Conservation (phyloP, 2,329 filamentous ascomycete genomes). For the Rutstroemia sp. region DNA sequence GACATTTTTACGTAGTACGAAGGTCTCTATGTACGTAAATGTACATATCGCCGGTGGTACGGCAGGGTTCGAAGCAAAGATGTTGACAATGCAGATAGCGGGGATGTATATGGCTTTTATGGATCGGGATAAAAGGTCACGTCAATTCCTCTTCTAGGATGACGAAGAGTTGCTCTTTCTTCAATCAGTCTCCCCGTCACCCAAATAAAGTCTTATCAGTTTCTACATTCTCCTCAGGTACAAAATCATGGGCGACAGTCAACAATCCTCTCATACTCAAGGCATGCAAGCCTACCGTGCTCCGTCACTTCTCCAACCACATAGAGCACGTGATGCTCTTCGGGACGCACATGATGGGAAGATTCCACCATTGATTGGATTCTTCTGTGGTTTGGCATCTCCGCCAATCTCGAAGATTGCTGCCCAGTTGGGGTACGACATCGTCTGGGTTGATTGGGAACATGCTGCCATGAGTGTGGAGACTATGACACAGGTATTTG, state of each 20-base stretch:
- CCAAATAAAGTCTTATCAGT: neutral
- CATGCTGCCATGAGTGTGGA: constrained; percentile 39
- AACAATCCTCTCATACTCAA: neutral
- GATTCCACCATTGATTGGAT: constrained; percentile 37
- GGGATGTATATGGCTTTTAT: too few relatives aligned
- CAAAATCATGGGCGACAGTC: neutral
- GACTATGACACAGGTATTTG: constrained; percentile 38
- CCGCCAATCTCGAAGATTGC: constrained; percentile 34
- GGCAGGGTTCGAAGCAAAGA: too few relatives aligned
- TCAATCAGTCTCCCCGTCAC: neutral
- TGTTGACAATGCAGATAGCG: too few relatives aligned
- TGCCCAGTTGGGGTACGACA: constrained; percentile 37
- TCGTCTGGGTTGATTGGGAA: constrained; percentile 42
- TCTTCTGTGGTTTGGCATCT: constrained; percentile 36
- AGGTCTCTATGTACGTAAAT: too few relatives aligned
- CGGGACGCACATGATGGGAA: constrained; percentile 39
- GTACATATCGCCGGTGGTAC: too few relatives aligned
- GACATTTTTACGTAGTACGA: too few relatives aligned
- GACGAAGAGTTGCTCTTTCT: too few relatives aligned
- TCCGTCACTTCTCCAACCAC: constrained; percentile 40
- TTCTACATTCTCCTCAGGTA: neutral
- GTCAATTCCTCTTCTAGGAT: too few relatives aligned
- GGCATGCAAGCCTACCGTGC: constrained; percentile 38
- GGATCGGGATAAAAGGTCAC: too few relatives aligned
- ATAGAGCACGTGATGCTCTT: constrained; percentile 37